Percentiles rank a stretch among this genome's conserved stretches.
Evolutionary conservation across 2,329 filamentous ascomycete genomes (phyloP).

Genomic region (Alternaria brassicicola): DNA sequence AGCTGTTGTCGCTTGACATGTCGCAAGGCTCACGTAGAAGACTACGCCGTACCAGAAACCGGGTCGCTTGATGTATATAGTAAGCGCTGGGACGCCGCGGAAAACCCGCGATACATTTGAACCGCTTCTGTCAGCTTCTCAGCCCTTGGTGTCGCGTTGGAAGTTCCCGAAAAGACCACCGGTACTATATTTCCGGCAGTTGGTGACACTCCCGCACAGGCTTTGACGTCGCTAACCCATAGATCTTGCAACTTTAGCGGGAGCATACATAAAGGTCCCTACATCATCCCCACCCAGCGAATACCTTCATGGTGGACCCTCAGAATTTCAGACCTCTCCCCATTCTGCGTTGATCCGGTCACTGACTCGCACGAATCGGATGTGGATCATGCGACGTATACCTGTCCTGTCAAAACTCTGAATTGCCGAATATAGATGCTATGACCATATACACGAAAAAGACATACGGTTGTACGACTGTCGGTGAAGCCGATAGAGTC

Average conservation of each 20-base stretch:
- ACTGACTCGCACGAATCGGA: conserved; percentile 3
- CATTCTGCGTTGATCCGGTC: background rate
- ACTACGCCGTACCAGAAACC: background rate
- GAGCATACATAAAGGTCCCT: background rate
- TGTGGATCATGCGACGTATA: background rate
- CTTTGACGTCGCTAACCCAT: background rate
- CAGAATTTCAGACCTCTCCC: background rate
- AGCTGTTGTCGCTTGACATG: background rate
- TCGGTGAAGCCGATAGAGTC: background rate
- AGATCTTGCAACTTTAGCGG: conserved; percentile 2
- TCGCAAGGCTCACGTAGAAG: background rate
- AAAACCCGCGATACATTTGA: background rate
- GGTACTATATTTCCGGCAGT: background rate
- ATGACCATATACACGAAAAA: background rate
- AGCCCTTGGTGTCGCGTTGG: background rate
- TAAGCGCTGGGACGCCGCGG: background rate
- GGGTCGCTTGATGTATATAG: background rate
- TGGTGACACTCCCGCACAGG: background rate
- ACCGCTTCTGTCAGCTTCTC: background rate
- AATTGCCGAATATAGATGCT: background rate
- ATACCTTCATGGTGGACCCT: background rate
- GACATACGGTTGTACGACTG: background rate
- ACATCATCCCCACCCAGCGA: background rate
- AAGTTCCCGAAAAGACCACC: background rate
- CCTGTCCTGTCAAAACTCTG: background rate